These are phyloP conservation scores for Rheum nobile DNA, from an alignment of 148 eudicot species.

Conservation along the genomic window DNA sequence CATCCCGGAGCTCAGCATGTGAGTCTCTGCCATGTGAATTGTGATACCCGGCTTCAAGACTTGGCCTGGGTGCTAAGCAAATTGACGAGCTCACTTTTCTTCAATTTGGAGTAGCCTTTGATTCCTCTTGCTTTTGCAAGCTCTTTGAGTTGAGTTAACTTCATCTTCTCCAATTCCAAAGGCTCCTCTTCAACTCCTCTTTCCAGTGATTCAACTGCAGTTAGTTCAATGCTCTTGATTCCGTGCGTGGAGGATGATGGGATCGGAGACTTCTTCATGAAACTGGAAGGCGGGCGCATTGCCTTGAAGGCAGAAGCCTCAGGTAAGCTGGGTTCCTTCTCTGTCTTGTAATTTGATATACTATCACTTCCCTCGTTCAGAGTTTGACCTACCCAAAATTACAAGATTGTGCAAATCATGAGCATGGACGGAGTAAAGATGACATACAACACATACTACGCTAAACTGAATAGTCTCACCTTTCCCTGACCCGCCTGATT, in stretches of 20 bases:
- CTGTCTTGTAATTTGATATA: slow-evolving; percentile 6
- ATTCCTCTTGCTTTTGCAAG: slow-evolving; percentile 49
- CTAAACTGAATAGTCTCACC: slow-evolving; percentile 6
- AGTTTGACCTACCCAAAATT: neutral
- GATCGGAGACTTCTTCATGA: slow-evolving; percentile 54
- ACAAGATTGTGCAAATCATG: neutral
- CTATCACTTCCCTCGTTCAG: slow-evolving; percentile 13
- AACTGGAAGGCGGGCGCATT: slow-evolving; percentile 39
- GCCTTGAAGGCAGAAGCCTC: slow-evolving; percentile 10
- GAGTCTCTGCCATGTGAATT: neutral
- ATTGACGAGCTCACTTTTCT: slow-evolving; percentile 43
- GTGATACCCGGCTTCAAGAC: neutral
- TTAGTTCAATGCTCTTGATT: slow-evolving; percentile 11
- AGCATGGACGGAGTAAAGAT: neutral
- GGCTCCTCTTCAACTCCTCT: slow-evolving; percentile 2
- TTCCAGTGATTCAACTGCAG: slow-evolving; percentile 1
- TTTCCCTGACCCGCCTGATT: slow-evolving; percentile 16
- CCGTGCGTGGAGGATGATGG: slow-evolving; percentile 16
- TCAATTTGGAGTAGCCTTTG: slow-evolving; percentile 57
- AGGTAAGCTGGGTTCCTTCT: slow-evolving; percentile 8
- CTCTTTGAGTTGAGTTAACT: slow-evolving; percentile 43
- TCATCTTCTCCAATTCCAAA: slow-evolving; percentile 29
- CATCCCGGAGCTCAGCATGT: neutral
- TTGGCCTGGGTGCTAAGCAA: slow-evolving; percentile 18
- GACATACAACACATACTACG: neutral